phyloP scores from a whole-genome alignment of 106 monocot genomes.

The Alisma plantagoaquatica region DNA sequence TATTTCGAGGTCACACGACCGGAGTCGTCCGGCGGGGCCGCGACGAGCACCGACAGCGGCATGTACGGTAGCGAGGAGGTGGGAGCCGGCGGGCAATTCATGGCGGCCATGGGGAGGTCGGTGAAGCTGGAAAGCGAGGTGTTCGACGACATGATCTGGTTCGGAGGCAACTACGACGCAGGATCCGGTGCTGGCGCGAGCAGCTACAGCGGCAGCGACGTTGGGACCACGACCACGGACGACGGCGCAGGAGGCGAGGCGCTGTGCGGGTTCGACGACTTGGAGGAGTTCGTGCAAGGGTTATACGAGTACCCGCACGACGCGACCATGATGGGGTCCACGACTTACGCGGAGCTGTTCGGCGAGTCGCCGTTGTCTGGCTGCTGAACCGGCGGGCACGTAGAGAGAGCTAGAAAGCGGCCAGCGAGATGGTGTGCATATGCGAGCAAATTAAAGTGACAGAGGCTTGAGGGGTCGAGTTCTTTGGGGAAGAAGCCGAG shows the following conservation, averaged over 20 bases:
- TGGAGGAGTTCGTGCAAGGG: slow-evolving; percentile 5
- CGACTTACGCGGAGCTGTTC: neutral
- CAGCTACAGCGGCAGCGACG: too few species aligned
- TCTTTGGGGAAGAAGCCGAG: too few species aligned
- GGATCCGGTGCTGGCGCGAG: too few species aligned
- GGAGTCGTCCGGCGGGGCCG: neutral
- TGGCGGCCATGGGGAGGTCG: too few species aligned
- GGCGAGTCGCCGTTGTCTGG: neutral
- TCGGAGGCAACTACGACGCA: neutral
- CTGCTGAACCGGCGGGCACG: too few species aligned
- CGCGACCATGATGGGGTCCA: neutral
- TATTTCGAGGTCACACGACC: neutral
- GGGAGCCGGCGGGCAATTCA: neutral
- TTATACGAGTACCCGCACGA: neutral
- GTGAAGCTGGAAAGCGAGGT: slow-evolving; percentile 5
- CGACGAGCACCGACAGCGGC: neutral
- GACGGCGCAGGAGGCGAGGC: too few species aligned
- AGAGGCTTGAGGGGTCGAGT: too few species aligned
- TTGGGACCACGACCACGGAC: too few species aligned
- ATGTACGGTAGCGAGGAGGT: neutral
- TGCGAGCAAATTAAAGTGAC: too few species aligned
- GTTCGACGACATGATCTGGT: neutral
- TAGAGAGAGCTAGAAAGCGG: too few species aligned
- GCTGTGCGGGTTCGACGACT: neutral
- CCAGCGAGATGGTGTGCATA: too few species aligned